Conservation (phyloP, 305 asterid species). For the Withania somnifera region DNA sequence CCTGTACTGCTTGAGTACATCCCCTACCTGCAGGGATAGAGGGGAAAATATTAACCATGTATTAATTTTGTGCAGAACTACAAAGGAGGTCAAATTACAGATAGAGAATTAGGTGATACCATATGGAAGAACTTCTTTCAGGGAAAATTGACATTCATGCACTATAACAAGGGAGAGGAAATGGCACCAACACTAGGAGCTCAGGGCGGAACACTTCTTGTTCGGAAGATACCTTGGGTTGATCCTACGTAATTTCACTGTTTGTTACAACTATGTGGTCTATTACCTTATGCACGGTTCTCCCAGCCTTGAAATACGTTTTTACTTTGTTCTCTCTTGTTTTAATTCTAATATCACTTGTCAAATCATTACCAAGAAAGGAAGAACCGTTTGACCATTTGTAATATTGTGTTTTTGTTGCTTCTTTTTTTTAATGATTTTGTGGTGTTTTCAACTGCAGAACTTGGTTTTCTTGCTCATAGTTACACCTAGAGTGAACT, state of each 20-base stretch:
- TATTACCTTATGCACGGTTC: neutral
- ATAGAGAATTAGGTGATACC: slow-evolving; percentile 30
- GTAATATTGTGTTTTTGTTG: neutral
- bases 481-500: neutral
- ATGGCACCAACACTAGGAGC: slow-evolving; percentile 62
- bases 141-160: slow-evolving; percentile 68
- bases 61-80: slow-evolving; percentile 37
- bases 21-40: neutral
- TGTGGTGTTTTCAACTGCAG: neutral
- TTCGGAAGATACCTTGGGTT: slow-evolving; percentile 57
- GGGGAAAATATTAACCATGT: neutral
- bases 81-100: slow-evolving; percentile 33
- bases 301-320: neutral
- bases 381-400: neutral
- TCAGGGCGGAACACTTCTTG: slow-evolving; percentile 73
- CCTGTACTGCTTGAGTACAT: neutral
- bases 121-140: slow-evolving; percentile 43
- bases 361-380: neutral
- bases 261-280: neutral
- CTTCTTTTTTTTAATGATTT: neutral
- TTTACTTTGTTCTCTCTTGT: neutral
- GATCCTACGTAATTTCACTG: slow-evolving; percentile 38
- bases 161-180: slow-evolving; percentile 67
- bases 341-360: neutral
- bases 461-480: neutral